phyloP scores from a whole-genome alignment of 75 land plant species.

The Selaginella tamariscina region DNA sequence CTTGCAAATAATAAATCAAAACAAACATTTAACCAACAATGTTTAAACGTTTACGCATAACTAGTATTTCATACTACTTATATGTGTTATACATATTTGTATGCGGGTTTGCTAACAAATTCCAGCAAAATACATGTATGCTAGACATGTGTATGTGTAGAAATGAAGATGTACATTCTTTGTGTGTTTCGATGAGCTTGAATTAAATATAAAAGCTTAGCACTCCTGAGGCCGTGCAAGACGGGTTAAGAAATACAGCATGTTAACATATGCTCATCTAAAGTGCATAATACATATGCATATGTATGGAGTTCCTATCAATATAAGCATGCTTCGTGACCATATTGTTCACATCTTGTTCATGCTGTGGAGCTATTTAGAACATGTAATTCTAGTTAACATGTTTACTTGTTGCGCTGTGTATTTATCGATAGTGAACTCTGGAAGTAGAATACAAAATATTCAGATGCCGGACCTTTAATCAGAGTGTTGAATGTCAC shows the following conservation, averaged over 20 bases:
- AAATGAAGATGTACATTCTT: not conserved
- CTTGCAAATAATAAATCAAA: too few relatives aligned
- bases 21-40: too few relatives aligned
- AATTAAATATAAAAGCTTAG: too few relatives aligned
- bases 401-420: too few relatives aligned
- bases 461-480: too few relatives aligned
- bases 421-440: too few relatives aligned
- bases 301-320: not conserved
- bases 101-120: not conserved
- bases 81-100: not conserved
- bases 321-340: not conserved
- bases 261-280: not conserved
- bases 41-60: too few relatives aligned
- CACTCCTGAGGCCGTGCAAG: too few relatives aligned
- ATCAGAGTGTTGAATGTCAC: not conserved
- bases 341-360: not conserved
- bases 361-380: too few relatives aligned
- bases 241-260: too few relatives aligned
- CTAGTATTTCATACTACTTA: not conserved
- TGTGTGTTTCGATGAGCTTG: too few relatives aligned
- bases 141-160: not conserved
- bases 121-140: not conserved
- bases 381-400: not conserved
- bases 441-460: too few relatives aligned
- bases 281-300: not conserved